A percentile compares a stretch with the other conserved stretches of the same genome.
Conservation (phyloP, 2,329 filamentous ascomycete genomes). For the Ascochyta fabae region DNA sequence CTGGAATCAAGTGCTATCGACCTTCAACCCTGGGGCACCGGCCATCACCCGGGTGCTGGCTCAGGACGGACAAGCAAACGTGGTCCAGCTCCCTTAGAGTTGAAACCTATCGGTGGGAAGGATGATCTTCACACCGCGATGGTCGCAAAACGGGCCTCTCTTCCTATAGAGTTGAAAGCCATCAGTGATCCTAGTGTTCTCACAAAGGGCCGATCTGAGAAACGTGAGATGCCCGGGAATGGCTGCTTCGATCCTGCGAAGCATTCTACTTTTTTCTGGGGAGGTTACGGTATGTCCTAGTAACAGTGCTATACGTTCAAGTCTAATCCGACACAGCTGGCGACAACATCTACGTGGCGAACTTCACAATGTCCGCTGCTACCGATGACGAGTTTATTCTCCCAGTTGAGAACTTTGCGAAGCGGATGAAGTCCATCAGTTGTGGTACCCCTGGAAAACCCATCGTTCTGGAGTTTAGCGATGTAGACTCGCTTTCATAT, state of each 20-base stretch:
- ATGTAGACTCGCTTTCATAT: constrained; percentile 19
- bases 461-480: constrained; percentile 25
- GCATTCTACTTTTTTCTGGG: constrained; percentile 26
- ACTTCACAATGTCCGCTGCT: constrained; percentile 30
- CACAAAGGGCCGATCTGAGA: constrained; percentile 20
- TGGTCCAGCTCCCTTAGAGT: background rate
- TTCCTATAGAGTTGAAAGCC: constrained; percentile 19
- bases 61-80: background rate
- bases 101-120: background rate
- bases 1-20: constrained; percentile 20
- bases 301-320: background rate
- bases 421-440: constrained; percentile 29
- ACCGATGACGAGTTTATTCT: constrained; percentile 31
- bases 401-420: constrained; percentile 32
- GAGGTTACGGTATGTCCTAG: constrained; percentile 25
- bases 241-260: constrained; percentile 26
- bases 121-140: background rate
- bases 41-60: background rate
- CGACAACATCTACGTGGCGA: constrained; percentile 31
- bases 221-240: constrained; percentile 26
- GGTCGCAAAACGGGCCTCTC: background rate
- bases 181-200: constrained; percentile 25
- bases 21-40: constrained; percentile 16
- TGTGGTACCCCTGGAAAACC: constrained; percentile 24
- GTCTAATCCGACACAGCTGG: constrained; percentile 17